Evolutionary conservation across 768 basidiomycete species (phyloP).

Genomic region (Tephrocybe sp.): DNA sequence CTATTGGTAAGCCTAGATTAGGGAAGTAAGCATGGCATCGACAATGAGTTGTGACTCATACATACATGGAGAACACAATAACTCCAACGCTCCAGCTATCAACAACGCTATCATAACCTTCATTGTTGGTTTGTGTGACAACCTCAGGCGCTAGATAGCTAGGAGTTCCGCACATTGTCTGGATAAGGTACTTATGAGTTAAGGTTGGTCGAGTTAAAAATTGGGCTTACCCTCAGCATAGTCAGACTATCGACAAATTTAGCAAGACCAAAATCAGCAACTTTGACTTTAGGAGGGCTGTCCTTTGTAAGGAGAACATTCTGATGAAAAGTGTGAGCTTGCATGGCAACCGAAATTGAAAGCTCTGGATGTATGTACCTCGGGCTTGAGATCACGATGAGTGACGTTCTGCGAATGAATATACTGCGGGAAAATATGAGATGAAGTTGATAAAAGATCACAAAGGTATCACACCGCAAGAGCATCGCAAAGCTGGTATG

Average conservation of each 20-base stretch:
- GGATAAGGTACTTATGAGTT: background rate
- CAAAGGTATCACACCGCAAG: constrained; percentile 49
- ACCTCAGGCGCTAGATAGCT: constrained; percentile 94
- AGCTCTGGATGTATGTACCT: constrained; percentile 44
- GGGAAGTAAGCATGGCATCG: background rate
- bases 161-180: constrained; percentile 98
- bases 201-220: background rate
- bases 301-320: constrained; percentile 83
- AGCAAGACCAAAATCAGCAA: constrained; percentile 95
- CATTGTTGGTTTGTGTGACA: constrained; percentile 58
- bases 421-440: constrained; percentile 37
- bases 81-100: constrained; percentile 98
- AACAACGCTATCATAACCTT: constrained; percentile 86
- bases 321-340: constrained; percentile 30
- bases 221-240: constrained; percentile 61
- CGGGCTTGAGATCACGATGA: constrained; percentile 94
- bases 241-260: constrained; percentile 85
- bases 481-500: constrained; percentile 82
- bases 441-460: background rate
- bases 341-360: background rate
- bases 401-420: constrained; percentile 77
- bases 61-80: constrained; percentile 87
- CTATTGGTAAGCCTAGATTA: constrained; percentile 67
- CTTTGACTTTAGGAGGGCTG: constrained; percentile 72
- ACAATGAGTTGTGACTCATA: background rate